A percentile compares a stretch with the other conserved stretches of the same genome.
Conservation (phyloP, 2,329 filamentous ascomycete genomes). For the Clonostachys byssicola region DNA sequence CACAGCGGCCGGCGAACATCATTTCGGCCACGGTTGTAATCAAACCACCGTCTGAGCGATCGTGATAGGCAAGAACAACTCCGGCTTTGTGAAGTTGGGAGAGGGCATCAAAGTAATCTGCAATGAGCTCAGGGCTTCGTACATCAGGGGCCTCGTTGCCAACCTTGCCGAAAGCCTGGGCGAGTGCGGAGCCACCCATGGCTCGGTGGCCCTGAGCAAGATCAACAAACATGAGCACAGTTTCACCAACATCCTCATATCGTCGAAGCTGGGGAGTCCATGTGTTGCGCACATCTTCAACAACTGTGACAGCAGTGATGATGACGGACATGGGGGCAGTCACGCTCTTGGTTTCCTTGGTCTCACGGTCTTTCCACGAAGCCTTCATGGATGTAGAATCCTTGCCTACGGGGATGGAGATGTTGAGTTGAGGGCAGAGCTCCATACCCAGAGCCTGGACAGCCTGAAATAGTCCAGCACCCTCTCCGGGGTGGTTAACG, state of each 20-base stretch:
- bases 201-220: constrained; percentile 68
- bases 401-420: constrained; percentile 95
- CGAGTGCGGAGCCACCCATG: constrained; percentile 85
- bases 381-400: constrained; percentile 99
- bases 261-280: constrained; percentile 90
- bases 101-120: constrained; percentile 89
- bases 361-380: constrained; percentile 75
- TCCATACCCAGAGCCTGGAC: constrained; percentile 92
- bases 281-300: constrained; percentile 76
- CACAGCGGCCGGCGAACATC: constrained; percentile 95
- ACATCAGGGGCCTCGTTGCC: constrained; percentile 85
- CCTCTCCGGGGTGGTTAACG: constrained; percentile 89
- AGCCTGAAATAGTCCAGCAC: constrained; percentile 87
- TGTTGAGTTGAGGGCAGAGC: constrained; percentile 82
- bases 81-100: constrained; percentile 54
- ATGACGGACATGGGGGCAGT: constrained; percentile 89
- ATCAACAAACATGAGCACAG: constrained; percentile 85
- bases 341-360: constrained; percentile 71
- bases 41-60: constrained; percentile 88
- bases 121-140: constrained; percentile 73
- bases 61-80: constrained; percentile 86
- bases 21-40: constrained; percentile 91
- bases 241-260: constrained; percentile 83
- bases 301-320: constrained; percentile 85
- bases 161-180: constrained; percentile 83